Evolutionary conservation across 23 red algal species (phyloP).

Genomic region (Chondrus crispus): DNA sequence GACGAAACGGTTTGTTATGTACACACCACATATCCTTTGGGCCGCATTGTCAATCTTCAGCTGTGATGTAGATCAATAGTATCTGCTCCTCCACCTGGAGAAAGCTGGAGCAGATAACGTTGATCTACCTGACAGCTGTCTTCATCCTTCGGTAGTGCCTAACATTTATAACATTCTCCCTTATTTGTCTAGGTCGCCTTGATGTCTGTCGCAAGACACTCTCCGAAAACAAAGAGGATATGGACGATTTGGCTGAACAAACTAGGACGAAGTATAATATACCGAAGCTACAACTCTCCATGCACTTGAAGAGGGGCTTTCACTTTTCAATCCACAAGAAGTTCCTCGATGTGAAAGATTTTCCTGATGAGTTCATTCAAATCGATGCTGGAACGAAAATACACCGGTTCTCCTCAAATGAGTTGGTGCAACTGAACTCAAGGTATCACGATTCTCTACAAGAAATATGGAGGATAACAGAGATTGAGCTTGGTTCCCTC

Average conservation of each 20-base stretch:
- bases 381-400: conserved; percentile 52
- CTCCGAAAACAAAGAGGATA: conserved; percentile 68
- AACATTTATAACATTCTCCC: not conserved
- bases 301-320: conserved; percentile 60
- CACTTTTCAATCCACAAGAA: conserved; percentile 54
- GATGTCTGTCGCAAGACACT: conserved; percentile 81
- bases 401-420: conserved; percentile 70
- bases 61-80: no score
- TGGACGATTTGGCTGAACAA: conserved; percentile 32
- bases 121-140: no score
- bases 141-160: no score
- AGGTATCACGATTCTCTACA: conserved; percentile 60
- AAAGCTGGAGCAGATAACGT: no score
- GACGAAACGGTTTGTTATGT: conserved; percentile 65
- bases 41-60: no score
- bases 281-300: conserved; percentile 40
- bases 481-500: conserved; percentile 67
- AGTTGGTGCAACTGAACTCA: conserved; percentile 74
- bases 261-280: conserved; percentile 30
- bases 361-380: conserved; percentile 44
- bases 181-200: conserved; percentile 23
- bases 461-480: conserved; percentile 76
- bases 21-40: no score
- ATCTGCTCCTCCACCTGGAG: no score
- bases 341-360: not conserved